Conservation (phyloP, 2,329 filamentous ascomycete species). For the Botryosphaeria dothidea region DNA sequence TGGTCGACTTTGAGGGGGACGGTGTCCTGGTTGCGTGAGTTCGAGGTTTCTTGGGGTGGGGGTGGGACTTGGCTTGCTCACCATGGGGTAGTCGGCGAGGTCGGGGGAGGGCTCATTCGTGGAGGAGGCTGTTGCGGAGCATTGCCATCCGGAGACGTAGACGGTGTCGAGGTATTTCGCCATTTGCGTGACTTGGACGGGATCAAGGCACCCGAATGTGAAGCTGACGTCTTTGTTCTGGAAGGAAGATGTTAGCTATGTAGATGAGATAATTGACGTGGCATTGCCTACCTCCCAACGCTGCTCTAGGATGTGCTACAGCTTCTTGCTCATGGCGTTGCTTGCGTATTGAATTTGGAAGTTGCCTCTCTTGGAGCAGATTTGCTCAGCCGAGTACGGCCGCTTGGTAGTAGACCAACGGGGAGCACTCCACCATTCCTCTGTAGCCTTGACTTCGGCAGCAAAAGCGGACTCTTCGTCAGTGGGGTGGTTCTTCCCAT, state of each 20-base stretch:
- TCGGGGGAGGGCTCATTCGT: slow-evolving; percentile 90
- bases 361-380: slow-evolving; percentile 84
- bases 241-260: background rate
- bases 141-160: slow-evolving; percentile 95
- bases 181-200: slow-evolving; percentile 97
- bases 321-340: slow-evolving; percentile 81
- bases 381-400: slow-evolving; percentile 87
- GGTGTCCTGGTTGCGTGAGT: slow-evolving; percentile 63
- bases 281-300: slow-evolving; percentile 66
- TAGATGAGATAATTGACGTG: background rate
- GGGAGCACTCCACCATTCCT: slow-evolving; percentile 84
- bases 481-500: too few species aligned
- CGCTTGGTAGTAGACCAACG: slow-evolving; percentile 86
- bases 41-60: background rate
- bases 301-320: slow-evolving; percentile 79
- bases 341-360: slow-evolving; percentile 84
- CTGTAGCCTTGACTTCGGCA: slow-evolving; percentile 73
- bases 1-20: slow-evolving; percentile 94
- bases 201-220: slow-evolving; percentile 90
- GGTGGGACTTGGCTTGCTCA: background rate
- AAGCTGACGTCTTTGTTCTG: slow-evolving; percentile 78
- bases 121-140: slow-evolving; percentile 83
- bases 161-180: slow-evolving; percentile 93
- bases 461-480: background rate
- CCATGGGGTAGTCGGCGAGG: slow-evolving; percentile 81